phyloP scores from a whole-genome alignment of 2,329 filamentous ascomycete genomes.

The Neopestalotiopsis sp. region DNA sequence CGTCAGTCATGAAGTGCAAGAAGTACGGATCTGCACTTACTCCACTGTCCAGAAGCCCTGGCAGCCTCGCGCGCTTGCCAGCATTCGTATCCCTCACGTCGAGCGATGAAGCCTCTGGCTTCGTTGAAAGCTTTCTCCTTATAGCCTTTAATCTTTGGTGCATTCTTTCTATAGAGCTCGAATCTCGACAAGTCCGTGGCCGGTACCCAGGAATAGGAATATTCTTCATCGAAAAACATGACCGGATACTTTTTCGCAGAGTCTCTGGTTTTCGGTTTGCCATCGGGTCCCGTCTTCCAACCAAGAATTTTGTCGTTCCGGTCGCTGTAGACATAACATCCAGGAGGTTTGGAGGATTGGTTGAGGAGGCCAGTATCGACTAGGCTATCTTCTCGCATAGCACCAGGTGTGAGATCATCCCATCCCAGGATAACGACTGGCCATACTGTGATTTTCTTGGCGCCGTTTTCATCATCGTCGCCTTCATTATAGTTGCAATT shows the following conservation, averaged over 20 bases:
- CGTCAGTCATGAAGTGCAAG: neutral
- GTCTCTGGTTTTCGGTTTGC: constrained; percentile 33
- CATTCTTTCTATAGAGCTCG: constrained; percentile 26
- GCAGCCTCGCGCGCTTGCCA: constrained; percentile 32
- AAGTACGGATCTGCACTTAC: constrained; percentile 4
- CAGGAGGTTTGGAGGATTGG: constrained; percentile 28
- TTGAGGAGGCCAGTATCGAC: constrained; percentile 37
- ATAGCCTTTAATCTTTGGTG: constrained; percentile 23
- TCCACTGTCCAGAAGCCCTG: constrained; percentile 22
- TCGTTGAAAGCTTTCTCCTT: constrained; percentile 25
- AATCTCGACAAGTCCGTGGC: constrained; percentile 29
- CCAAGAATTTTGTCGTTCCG: constrained; percentile 36
- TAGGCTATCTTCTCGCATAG: constrained; percentile 34
- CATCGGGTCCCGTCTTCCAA: constrained; percentile 43
- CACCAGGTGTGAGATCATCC: constrained; percentile 36
- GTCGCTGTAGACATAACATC: constrained; percentile 40
- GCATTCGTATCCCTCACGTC: constrained; percentile 30
- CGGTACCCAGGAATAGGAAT: constrained; percentile 32
- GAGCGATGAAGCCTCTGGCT: constrained; percentile 33
- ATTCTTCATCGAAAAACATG: constrained; percentile 41
- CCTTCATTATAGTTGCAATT: constrained; percentile 35
- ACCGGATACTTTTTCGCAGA: constrained; percentile 44
- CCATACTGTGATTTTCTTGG: constrained; percentile 29
- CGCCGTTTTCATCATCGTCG: constrained; percentile 12
- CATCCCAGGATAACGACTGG: constrained; percentile 45